Conservation (phyloP, 1,139 yeast species). For the Blastobotrys aristatus region DNA sequence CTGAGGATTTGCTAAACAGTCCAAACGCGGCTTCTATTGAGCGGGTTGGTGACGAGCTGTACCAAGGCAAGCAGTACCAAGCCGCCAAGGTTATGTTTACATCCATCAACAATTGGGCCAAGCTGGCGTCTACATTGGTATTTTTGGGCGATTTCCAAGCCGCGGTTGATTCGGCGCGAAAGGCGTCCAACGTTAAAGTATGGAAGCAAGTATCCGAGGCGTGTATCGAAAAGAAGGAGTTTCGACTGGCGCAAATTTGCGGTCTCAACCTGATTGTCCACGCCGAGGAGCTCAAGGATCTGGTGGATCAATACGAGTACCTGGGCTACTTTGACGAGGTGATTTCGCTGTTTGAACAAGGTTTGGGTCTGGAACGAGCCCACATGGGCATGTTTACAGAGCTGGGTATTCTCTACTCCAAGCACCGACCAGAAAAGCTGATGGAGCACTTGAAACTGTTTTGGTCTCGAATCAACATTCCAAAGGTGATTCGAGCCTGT, state of each 20-base stretch:
- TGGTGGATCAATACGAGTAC: conserved; percentile 80
- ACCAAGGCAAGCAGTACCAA: conserved; percentile 75
- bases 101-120: conserved; percentile 87
- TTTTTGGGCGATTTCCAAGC: conserved; percentile 88
- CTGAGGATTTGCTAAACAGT: conserved; percentile 77
- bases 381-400: conserved; percentile 99
- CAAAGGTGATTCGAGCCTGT: conserved; percentile 92
- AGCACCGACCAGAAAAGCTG: conserved; percentile 84
- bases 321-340: conserved; percentile 91
- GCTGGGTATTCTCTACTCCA: conserved; percentile 83
- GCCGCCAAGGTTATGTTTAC: conserved; percentile 89
- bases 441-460: conserved; percentile 95
- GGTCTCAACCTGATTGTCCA: conserved; percentile 95
- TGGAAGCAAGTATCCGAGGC: conserved; percentile 99
- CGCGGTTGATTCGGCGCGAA: conserved; percentile 98
- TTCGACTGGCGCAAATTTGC: conserved; percentile 96
- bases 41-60: conserved; percentile 84
- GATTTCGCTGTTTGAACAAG: conserved; percentile 89
- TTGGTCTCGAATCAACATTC: conserved; percentile 98
- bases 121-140: conserved; percentile 91
- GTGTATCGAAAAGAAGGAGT: conserved; percentile 91
- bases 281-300: conserved; percentile 92
- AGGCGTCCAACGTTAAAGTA: conserved; percentile 87
- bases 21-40: conserved; percentile 93
- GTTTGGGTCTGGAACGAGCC: conserved; percentile 94